Conservation (phyloP, 148 eudicot genomes). For the Silene latifolia region DNA sequence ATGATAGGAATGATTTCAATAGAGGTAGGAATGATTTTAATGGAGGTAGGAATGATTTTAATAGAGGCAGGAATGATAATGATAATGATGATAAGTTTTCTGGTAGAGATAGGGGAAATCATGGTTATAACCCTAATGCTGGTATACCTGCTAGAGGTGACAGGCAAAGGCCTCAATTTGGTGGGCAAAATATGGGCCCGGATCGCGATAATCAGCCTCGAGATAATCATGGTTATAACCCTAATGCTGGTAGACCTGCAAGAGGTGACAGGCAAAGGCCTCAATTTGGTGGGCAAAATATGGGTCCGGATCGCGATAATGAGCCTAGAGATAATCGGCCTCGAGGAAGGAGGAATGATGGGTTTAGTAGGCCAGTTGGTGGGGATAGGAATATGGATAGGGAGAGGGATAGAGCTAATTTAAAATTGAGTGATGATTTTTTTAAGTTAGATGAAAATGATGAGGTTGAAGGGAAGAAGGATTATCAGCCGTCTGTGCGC, state of each 20-base stretch:
- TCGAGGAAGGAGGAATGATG: constrained; percentile 27
- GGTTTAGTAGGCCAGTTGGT: constrained; percentile 17
- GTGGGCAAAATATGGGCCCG: constrained; percentile 16
- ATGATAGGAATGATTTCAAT: constrained; percentile 16
- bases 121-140: constrained; percentile 42
- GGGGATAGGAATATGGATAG: constrained; percentile 18
- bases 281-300: constrained; percentile 25
- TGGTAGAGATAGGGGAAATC: constrained; percentile 20
- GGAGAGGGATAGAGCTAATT: constrained; percentile 18
- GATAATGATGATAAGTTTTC: constrained; percentile 12
- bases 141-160: constrained; percentile 51
- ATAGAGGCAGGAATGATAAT: constrained; percentile 17
- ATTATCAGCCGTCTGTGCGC: constrained; percentile 23
- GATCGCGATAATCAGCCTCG: constrained; percentile 16
- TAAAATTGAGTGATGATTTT: constrained; percentile 19
- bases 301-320: constrained; percentile 9
- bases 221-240: constrained; percentile 32
- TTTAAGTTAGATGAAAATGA: constrained; percentile 21
- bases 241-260: constrained; percentile 51
- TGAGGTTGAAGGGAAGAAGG: constrained; percentile 16
- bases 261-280: constrained; percentile 35
- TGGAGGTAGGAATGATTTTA: constrained; percentile 20
- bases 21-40: constrained; percentile 21
- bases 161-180: constrained; percentile 26
- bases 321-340: constrained; percentile 16